phyloP scores from a whole-genome alignment of 352 stramenopile genomes.

The Globisporangium rhizosaccharum region DNA sequence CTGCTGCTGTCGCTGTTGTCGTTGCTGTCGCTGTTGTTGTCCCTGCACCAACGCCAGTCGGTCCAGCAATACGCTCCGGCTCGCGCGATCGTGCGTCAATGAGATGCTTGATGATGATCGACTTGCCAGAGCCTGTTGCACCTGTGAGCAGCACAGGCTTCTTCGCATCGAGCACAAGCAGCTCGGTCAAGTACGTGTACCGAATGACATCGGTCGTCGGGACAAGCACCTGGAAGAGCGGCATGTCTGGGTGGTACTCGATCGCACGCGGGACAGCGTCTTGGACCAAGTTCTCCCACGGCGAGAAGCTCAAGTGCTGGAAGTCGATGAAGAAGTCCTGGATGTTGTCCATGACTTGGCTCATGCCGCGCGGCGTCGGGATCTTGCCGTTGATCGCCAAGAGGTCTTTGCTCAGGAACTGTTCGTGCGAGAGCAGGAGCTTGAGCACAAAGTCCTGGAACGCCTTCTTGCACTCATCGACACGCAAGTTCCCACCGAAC shows the following conservation, averaged over 20 bases:
- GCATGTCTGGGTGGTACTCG: conserved; percentile 16
- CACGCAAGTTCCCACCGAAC: conserved; percentile 57
- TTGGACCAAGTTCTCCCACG: conserved; percentile 32
- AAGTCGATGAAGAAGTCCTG: conserved; percentile 74
- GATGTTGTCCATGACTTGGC: conserved; percentile 43
- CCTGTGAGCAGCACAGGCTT: conserved; percentile 84
- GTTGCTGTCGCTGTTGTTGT: neutral
- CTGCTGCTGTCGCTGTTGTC: conserved; percentile 10
- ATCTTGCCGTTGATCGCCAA: conserved; percentile 52
- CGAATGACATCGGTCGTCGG: conserved; percentile 62
- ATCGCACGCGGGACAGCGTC: conserved; percentile 12
- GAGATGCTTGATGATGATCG: conserved; percentile 71
- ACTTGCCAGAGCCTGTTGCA: conserved; percentile 87
- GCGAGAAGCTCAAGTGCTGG: conserved; percentile 50
- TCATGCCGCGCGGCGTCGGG: conserved; percentile 28
- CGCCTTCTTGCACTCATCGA: conserved; percentile 23
- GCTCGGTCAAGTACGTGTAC: conserved; percentile 49
- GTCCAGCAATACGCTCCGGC: neutral
- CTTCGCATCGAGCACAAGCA: conserved; percentile 56
- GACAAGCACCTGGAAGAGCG: conserved; percentile 55
- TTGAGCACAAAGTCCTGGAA: conserved; percentile 56
- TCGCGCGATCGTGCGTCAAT: conserved; percentile 29
- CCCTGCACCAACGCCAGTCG: too few relatives aligned
- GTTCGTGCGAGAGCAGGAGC: conserved; percentile 37
- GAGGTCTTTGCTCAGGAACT: conserved; percentile 44